Evolutionary conservation across 352 stramenopile species (phyloP).

Genomic region (Elongisporangium senticosum): DNA sequence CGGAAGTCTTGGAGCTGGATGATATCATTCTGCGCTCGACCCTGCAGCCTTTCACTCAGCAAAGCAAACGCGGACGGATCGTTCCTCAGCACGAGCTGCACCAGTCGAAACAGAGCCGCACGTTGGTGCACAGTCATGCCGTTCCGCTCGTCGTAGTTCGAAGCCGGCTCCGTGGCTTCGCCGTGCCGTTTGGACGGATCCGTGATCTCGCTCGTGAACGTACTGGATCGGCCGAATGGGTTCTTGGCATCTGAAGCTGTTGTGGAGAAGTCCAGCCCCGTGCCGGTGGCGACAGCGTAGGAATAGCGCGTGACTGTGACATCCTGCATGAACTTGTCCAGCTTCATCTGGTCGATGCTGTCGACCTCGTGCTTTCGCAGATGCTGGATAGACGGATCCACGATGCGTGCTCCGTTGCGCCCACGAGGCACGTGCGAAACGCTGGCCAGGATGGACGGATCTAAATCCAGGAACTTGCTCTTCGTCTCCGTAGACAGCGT

Average conservation of each 20-base stretch:
- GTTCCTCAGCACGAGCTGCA: conserved; percentile 12
- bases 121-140: conserved; percentile 58
- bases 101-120: conserved; percentile 43
- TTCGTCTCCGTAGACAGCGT: conserved; percentile 22
- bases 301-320: conserved; percentile 58
- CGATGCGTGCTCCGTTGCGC: conserved; percentile 40
- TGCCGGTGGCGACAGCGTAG: conserved; percentile 49
- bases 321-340: conserved; percentile 35
- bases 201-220: conserved; percentile 69
- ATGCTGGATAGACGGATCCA: conserved; percentile 47
- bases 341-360: conserved; percentile 67
- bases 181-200: conserved; percentile 60
- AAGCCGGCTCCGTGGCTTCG: conserved; percentile 61
- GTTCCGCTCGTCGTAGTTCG: conserved; percentile 35
- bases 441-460: conserved; percentile 21
- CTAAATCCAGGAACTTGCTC: conserved; percentile 30
- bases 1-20: conserved; percentile 52
- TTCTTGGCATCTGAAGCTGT: conserved; percentile 51
- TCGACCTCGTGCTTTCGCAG: conserved; percentile 64
- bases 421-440: conserved; percentile 41
- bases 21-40: conserved; percentile 12
- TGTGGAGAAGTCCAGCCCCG: conserved; percentile 46
- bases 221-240: conserved; percentile 54
- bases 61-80: conserved; percentile 5
- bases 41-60: conserved; percentile 3